phyloP scores from a whole-genome alignment of 345 rosid genomes.

The Dimocarpus longan region DNA sequence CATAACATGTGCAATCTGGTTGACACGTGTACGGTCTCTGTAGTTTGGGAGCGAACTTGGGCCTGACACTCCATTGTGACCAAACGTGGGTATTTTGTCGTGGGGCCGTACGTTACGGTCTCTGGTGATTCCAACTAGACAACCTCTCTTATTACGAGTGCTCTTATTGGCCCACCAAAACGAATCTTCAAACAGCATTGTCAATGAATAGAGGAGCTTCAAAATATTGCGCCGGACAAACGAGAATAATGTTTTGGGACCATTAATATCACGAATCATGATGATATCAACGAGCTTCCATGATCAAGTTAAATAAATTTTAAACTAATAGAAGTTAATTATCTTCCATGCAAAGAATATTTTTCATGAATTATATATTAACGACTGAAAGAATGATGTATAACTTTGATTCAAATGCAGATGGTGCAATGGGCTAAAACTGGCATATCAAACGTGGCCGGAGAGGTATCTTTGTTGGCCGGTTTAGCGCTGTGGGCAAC shows the following conservation, averaged over 20 bases:
- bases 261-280: background rate
- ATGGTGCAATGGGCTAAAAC: constrained; percentile 48
- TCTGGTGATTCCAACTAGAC: background rate
- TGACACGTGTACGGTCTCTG: background rate
- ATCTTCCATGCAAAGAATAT: background rate
- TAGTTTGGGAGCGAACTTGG: background rate
- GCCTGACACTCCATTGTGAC: background rate
- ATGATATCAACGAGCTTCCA: too few relatives aligned
- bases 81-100: background rate
- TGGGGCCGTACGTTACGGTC: background rate
- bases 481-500: constrained; percentile 74
- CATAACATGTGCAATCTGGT: background rate
- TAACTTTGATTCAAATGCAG: constrained; percentile 33
- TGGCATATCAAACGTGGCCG: constrained; percentile 59
- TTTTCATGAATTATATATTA: too few relatives aligned
- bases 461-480: constrained; percentile 60
- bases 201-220: background rate
- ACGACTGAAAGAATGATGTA: background rate
- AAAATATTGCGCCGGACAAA: background rate
- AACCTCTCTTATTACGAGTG: background rate
- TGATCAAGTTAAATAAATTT: background rate
- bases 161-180: background rate
- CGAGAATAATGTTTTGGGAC: background rate
- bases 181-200: background rate
- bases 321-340: too few relatives aligned